These are phyloP conservation scores for Solanum hybrid DNA, from an alignment of 305 asterid species.

Conservation along the genomic window DNA sequence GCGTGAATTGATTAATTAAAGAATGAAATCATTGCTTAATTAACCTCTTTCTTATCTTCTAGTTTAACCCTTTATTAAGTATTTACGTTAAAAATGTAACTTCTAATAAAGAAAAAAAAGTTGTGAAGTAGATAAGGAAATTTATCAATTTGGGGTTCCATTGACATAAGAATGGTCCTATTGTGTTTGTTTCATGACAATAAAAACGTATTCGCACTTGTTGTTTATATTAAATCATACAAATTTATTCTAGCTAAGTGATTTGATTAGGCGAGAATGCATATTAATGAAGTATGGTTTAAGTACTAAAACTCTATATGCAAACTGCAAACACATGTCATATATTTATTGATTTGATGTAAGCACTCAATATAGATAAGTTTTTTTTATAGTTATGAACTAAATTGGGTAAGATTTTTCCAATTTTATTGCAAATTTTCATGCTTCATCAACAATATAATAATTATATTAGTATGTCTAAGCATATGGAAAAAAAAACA, in stretches of 20 bases:
- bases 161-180: background rate
- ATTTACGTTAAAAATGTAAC: background rate
- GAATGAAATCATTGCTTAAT: background rate
- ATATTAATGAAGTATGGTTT: background rate
- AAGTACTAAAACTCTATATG: background rate
- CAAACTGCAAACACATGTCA: background rate
- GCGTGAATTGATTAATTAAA: background rate
- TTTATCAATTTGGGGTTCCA: background rate
- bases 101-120: background rate
- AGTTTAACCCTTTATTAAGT: background rate
- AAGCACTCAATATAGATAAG: too few relatives aligned
- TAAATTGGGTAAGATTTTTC: too few relatives aligned
- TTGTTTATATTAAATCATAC: background rate
- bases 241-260: background rate
- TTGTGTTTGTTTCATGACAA: accelerated
- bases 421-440: too few relatives aligned
- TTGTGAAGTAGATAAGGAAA: too few relatives aligned
- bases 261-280: background rate
- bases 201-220: accelerated
- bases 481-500: too few relatives aligned
- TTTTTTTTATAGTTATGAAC: too few relatives aligned
- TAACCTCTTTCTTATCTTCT: background rate
- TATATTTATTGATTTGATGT: background rate
- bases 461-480: too few relatives aligned
- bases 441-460: too few relatives aligned